Evolutionary conservation across 2,329 filamentous ascomycete genomes (phyloP).

Genomic region (Dactylellina cionopaga): DNA sequence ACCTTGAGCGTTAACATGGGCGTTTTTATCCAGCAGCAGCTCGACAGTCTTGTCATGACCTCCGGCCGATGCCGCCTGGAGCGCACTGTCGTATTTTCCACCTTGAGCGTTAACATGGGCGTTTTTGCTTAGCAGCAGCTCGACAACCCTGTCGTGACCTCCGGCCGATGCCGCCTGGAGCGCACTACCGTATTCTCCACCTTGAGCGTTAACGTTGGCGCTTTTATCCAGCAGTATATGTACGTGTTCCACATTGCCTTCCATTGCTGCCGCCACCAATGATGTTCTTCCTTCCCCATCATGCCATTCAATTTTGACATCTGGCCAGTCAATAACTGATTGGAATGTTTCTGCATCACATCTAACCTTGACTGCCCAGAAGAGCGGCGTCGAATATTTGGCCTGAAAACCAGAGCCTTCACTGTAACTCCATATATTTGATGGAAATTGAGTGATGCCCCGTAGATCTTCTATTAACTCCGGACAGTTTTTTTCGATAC

Average conservation of each 20-base stretch:
- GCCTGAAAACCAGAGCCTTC: not conserved
- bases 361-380: not conserved
- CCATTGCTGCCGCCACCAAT: not conserved
- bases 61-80: no score
- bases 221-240: not conserved
- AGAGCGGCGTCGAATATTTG: not conserved
- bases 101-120: no score
- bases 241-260: not conserved
- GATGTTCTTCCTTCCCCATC: not conserved
- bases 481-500: not conserved
- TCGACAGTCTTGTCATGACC: no score
- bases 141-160: not conserved
- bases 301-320: not conserved
- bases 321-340: constrained; percentile 8
- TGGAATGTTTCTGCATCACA: constrained; percentile 2
- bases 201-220: no score
- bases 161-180: not conserved
- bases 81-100: no score
- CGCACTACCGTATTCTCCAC: not conserved
- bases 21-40: no score
- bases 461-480: constrained; percentile 16
- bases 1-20: no score
- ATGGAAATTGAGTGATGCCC: not conserved
- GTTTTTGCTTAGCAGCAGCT: constrained; percentile 7
- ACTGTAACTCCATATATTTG: not conserved